Conservation (phyloP, 495 filamentous ascomycete species). For the Xylaria scruposa region DNA sequence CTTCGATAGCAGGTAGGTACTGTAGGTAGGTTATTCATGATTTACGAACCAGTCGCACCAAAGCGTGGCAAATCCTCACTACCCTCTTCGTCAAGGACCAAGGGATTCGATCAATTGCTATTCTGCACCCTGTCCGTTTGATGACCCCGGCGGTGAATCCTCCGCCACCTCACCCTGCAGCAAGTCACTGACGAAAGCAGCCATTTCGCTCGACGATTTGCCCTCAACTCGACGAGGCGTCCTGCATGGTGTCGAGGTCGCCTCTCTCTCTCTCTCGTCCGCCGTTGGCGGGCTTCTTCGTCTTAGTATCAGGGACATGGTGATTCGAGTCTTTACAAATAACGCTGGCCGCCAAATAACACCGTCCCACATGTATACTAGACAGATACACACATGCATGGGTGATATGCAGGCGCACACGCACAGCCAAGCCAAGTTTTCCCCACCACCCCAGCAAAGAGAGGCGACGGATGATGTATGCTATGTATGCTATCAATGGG, state of each 20-base stretch:
- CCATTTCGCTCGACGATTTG: slow-evolving; percentile 25
- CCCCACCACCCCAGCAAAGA: slow-evolving; percentile 22
- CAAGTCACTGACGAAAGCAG: slow-evolving; percentile 25
- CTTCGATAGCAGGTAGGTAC: background rate
- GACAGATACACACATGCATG: slow-evolving; percentile 18
- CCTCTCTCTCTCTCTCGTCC: slow-evolving; percentile 6
- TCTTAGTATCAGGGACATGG: slow-evolving; percentile 15
- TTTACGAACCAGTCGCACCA: background rate
- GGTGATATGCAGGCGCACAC: slow-evolving; percentile 24
- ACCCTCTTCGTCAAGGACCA: background rate
- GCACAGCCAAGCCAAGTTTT: slow-evolving; percentile 15
- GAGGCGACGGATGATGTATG: slow-evolving; percentile 14
- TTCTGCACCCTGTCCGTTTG: slow-evolving; percentile 15
- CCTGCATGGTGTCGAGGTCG: slow-evolving; percentile 19
- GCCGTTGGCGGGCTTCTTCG: slow-evolving; percentile 1
- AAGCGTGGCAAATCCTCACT: slow-evolving; percentile 7
- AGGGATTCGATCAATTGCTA: background rate
- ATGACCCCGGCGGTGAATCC: slow-evolving; percentile 30
- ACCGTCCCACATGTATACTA: slow-evolving; percentile 13
- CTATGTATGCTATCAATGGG: slow-evolving; percentile 16
- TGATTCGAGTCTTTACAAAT: slow-evolving; percentile 14
- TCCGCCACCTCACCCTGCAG: slow-evolving; percentile 32
- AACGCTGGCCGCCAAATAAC: slow-evolving; percentile 7
- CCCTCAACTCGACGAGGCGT: slow-evolving; percentile 16
- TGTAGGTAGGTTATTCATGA: background rate